phyloP scores from a whole-genome alignment of 176 grass and related monocot species.

The Aegilops sharonensis region DNA sequence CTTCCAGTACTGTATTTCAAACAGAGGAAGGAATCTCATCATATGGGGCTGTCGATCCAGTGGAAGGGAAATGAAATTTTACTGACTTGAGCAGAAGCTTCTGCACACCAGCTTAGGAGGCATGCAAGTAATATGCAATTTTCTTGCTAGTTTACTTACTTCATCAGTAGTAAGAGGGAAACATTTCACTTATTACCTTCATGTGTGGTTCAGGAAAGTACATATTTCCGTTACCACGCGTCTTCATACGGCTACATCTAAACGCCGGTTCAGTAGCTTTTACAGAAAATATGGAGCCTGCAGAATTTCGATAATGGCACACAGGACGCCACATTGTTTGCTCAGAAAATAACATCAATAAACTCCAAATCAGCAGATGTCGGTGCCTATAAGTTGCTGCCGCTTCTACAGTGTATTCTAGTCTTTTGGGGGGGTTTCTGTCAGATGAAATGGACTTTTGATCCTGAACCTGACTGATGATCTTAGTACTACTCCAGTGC shows the following conservation, averaged over 20 bases:
- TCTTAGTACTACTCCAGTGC: constrained; percentile 72
- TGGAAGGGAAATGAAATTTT: background rate
- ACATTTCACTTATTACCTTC: background rate
- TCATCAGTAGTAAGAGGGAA: background rate
- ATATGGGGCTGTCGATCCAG: background rate
- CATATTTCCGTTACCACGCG: background rate
- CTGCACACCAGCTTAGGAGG: background rate
- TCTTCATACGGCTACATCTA: background rate
- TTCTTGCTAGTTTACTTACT: background rate
- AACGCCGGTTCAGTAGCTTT: constrained; percentile 7
- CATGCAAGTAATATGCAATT: background rate
- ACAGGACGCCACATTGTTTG: background rate
- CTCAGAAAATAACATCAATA: background rate
- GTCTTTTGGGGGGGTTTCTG: constrained; percentile 21
- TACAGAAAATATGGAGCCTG: background rate
- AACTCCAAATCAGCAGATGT: background rate
- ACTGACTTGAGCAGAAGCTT: background rate
- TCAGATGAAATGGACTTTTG: constrained; percentile 43
- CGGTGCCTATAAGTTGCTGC: background rate
- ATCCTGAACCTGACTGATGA: constrained; percentile 59
- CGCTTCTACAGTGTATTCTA: background rate
- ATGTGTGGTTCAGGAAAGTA: background rate
- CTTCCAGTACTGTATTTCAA: background rate
- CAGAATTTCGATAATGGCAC: background rate
- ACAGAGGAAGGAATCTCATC: background rate